Percentiles rank a stretch among this genome's conserved stretches.
Conservation (phyloP, 306 rosid genomes). For the Quercus aquifolioides region DNA sequence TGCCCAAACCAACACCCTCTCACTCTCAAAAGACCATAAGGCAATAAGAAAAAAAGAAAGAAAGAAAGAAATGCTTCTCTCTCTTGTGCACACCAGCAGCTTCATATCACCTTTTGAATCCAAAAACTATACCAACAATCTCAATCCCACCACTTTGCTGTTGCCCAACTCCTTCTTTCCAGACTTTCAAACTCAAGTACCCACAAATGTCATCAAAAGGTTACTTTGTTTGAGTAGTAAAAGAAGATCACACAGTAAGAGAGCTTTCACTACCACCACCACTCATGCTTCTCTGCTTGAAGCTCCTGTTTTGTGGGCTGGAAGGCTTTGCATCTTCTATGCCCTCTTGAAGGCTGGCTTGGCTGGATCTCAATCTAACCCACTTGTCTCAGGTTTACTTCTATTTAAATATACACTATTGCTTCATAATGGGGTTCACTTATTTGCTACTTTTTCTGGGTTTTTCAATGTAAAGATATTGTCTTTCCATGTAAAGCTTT, state of each 20-base stretch:
- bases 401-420: neutral
- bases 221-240: constrained; percentile 25
- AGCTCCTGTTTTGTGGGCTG: constrained; percentile 80
- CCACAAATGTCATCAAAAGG: constrained; percentile 31
- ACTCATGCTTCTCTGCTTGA: constrained; percentile 69
- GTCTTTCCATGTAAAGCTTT: neutral
- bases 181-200: constrained; percentile 5
- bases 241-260: constrained; percentile 6
- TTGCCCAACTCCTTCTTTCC: constrained; percentile 56
- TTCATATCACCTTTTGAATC: constrained; percentile 32
- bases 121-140: neutral
- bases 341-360: constrained; percentile 83
- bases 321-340: constrained; percentile 78
- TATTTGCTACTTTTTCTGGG: neutral
- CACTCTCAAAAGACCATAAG: no score
- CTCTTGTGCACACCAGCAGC: constrained; percentile 44
- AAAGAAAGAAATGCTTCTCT: constrained; percentile 48
- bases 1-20: no score
- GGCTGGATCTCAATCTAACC: constrained; percentile 85
- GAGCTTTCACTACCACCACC: neutral
- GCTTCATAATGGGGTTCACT: neutral
- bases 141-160: constrained; percentile 5
- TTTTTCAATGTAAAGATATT: neutral
- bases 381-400: constrained; percentile 68
- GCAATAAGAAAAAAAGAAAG: no score